Evolutionary conservation across 2,329 filamentous ascomycete genomes (phyloP).

Genomic region (Aspergillus novoparasiticus): DNA sequence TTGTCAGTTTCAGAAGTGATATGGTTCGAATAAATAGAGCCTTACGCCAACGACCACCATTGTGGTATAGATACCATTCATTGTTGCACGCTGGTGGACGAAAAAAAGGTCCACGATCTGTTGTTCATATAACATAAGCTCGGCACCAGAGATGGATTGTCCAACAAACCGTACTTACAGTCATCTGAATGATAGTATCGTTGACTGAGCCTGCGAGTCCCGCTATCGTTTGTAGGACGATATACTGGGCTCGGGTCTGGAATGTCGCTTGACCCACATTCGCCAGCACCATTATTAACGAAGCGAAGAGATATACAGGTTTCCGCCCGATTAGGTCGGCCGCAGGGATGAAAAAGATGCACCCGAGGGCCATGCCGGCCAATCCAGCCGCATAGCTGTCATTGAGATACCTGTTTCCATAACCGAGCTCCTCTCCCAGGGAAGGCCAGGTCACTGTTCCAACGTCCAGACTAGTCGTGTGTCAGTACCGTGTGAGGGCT

Average conservation of each 20-base stretch:
- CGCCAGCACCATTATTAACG: slow-evolving; percentile 3
- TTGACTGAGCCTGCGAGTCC: slow-evolving; percentile 14
- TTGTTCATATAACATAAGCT: background rate
- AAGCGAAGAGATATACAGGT: slow-evolving; percentile 10
- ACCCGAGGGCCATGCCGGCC: slow-evolving; percentile 14
- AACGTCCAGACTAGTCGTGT: slow-evolving; percentile 8
- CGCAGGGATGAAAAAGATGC: slow-evolving; percentile 17
- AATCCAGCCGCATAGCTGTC: slow-evolving; percentile 11
- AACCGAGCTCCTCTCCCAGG: slow-evolving; percentile 12
- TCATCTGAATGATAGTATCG: slow-evolving; percentile 18
- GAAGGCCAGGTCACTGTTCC: slow-evolving; percentile 13
- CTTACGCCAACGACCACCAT: slow-evolving; percentile 7
- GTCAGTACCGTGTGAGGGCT: background rate
- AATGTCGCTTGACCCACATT: slow-evolving; percentile 8
- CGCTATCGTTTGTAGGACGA: slow-evolving; percentile 7
- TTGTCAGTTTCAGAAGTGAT: background rate
- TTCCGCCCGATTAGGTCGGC: slow-evolving; percentile 17
- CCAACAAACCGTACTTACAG: background rate
- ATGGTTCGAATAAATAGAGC: background rate
- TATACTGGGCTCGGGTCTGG: slow-evolving; percentile 7
- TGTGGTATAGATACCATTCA: slow-evolving; percentile 13
- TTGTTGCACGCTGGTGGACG: slow-evolving; percentile 14
- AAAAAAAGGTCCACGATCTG: slow-evolving; percentile 19
- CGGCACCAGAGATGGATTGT: background rate
- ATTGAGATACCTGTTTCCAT: slow-evolving; percentile 13